Percentiles rank a stretch among this genome's conserved stretches.
Conservation (phyloP, 2,329 filamentous ascomycete genomes). For the Cercospora nicotianae region DNA sequence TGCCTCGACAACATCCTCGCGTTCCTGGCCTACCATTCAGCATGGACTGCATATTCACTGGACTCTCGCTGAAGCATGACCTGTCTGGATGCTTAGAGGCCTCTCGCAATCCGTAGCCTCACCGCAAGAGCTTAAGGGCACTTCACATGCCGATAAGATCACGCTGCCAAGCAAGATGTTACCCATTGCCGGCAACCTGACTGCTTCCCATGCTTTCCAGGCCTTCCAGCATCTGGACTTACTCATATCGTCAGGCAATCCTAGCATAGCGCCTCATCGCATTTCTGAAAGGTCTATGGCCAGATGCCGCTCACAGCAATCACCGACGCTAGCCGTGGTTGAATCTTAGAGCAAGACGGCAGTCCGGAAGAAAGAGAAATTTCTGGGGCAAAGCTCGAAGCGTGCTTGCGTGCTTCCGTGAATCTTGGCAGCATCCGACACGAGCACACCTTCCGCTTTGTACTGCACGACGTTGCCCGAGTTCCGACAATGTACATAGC, state of each 20-base stretch:
- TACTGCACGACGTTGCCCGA: neutral
- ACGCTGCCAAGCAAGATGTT: neutral
- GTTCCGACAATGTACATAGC: neutral
- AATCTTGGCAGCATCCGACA: neutral
- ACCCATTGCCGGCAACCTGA: neutral
- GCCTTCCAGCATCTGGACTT: neutral
- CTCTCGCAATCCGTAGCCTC: neutral
- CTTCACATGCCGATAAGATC: neutral
- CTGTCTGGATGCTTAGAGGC: neutral
- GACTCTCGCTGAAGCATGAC: neutral
- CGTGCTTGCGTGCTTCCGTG: neutral
- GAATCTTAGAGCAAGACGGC: neutral
- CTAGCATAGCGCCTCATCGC: neutral
- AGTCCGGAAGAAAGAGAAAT: slow-evolving; percentile 3
- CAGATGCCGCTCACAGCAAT: neutral
- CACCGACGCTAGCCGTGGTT: slow-evolving; percentile 11
- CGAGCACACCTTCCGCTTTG: neutral
- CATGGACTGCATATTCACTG: neutral
- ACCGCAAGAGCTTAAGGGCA: neutral
- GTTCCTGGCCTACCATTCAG: neutral
- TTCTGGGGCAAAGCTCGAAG: slow-evolving; percentile 3
- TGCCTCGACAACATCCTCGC: neutral
- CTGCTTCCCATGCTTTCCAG: neutral
- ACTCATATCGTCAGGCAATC: neutral
- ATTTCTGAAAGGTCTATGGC: neutral